Conservation (phyloP, 208 protist genomes). For the Crithidia thermophila region DNA sequence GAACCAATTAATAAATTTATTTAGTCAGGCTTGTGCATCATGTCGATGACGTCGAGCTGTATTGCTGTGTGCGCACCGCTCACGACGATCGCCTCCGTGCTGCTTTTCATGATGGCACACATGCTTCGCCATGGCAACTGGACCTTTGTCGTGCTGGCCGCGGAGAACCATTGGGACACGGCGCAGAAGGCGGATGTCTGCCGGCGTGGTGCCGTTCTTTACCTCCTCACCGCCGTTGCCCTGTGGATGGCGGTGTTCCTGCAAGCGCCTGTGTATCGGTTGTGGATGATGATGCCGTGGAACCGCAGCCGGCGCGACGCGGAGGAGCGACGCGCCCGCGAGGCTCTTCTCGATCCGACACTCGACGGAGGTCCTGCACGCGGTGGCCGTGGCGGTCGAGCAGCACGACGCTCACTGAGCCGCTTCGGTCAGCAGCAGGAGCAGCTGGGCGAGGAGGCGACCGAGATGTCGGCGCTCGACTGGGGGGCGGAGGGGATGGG, state of each 20-base stretch:
- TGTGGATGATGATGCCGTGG: constrained; percentile 24
- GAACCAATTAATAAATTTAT: not conserved
- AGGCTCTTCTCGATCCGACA: not conserved
- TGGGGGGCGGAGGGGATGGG: constrained; percentile 6
- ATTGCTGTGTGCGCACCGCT: constrained; percentile 37
- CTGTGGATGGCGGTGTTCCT: constrained; percentile 33
- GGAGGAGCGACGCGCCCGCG: not conserved
- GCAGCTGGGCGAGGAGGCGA: not conserved
- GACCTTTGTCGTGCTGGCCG: constrained; percentile 74
- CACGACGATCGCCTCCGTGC: constrained; percentile 30
- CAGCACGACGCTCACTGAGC: not conserved
- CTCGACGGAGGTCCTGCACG: too few relatives aligned
- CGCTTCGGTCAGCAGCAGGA: too few relatives aligned
- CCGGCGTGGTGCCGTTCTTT: constrained; percentile 50
- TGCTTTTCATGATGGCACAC: constrained; percentile 42
- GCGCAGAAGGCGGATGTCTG: constrained; percentile 55
- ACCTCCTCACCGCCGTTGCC: constrained; percentile 40
- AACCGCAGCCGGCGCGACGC: not conserved
- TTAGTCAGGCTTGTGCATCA: not conserved
- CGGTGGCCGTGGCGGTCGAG: not conserved
- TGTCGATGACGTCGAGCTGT: constrained; percentile 20
- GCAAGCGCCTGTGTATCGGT: constrained; percentile 8
- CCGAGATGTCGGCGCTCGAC: constrained; percentile 25
- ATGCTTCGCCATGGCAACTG: constrained; percentile 46
- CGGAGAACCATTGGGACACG: constrained; percentile 61